Evolutionary conservation across 805 yeast species (phyloP).

Genomic region (Gaillardinia entomophila): DNA sequence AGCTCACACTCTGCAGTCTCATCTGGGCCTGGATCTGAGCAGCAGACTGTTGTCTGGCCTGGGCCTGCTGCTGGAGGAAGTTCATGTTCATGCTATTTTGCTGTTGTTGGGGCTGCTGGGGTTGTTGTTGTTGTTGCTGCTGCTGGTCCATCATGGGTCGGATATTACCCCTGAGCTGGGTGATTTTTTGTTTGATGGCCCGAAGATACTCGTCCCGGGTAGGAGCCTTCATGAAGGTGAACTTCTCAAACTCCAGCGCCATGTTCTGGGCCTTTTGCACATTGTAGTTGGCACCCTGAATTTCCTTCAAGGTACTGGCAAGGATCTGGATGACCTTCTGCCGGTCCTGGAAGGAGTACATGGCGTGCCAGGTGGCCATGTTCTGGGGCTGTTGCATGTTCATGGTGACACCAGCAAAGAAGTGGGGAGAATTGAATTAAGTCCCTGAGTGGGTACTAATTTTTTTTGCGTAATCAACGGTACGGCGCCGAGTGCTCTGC

Average conservation of each 20-base stretch:
- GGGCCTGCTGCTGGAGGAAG: slow-evolving; percentile 41
- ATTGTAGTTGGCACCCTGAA: slow-evolving; percentile 27
- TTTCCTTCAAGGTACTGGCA: slow-evolving; percentile 30
- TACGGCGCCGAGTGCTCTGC: too few relatives aligned
- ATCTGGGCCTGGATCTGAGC: slow-evolving; percentile 34
- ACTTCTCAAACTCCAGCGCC: slow-evolving; percentile 70
- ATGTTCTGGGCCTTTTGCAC: slow-evolving; percentile 30
- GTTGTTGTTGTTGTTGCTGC: slow-evolving; percentile 9
- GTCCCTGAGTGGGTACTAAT: too few relatives aligned
- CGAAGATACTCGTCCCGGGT: slow-evolving; percentile 52
- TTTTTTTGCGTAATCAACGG: too few relatives aligned
- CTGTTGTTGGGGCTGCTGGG: slow-evolving; percentile 3
- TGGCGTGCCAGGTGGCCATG: slow-evolving; percentile 20
- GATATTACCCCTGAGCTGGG: slow-evolving; percentile 21
- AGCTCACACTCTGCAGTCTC: slow-evolving; percentile 4
- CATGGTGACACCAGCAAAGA: too few relatives aligned
- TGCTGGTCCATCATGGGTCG: slow-evolving; percentile 6
- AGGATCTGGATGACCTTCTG: slow-evolving; percentile 36
- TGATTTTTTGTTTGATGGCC: slow-evolving; percentile 34
- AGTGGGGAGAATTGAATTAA: too few relatives aligned
- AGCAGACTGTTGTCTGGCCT: slow-evolving; percentile 46
- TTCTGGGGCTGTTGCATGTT: slow-evolving; percentile 14
- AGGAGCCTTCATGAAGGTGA: slow-evolving; percentile 53
- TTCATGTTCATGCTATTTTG: slow-evolving; percentile 8
- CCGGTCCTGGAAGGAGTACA: slow-evolving; percentile 24